Evolutionary conservation across 371 early-diverging fungal genomes (phyloP), one percentile per base, ranked within the genome.

Genomic region (Actinomortierella ambigua): DNA sequence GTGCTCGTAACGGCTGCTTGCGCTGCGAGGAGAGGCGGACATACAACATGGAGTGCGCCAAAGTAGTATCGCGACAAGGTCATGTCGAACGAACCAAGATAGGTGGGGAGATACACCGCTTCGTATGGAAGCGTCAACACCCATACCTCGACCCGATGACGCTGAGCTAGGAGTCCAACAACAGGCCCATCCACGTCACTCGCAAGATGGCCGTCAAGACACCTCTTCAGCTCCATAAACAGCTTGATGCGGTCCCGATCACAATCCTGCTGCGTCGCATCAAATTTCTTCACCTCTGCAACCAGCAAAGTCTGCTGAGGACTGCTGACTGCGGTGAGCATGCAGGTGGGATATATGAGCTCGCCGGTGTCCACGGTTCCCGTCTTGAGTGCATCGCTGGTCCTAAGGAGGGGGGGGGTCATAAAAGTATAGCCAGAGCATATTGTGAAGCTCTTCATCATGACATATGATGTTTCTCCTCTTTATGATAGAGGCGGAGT

Each of bases 101-200:
- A 48, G 20, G 47, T 56, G 3, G 46, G 57, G 23, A 56, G 20
- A 24, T 56, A 56, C 8, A 56, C 11, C 0, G 47, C 57, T 18
- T 56, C 57, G 29, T 17, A 56, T 0, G 57, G 47, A 7, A 56
- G 22, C 4, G 44, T 46, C 46, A 56, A 20, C 29, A 27, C 29
- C 57, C 57, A 56, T 22, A 56, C 57, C 7, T 56, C 48, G n/a
- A 56, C 57, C 2, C 57, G 57, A 15, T 44, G 39, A 2, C 46
- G 47, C 15, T 56, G 57, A 4, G 47, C 57, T 4, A 56, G 23
- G 17, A 56, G 28, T 7, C 47, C 57, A 20, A 56, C 24, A 17
- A 56, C 57, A 20, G 44, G 44, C 11, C 57, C 57, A 13, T 56
- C 57, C 14, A 56, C 57, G 9, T 48, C 57, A 5, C 28, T 29